These are phyloP conservation scores for Phytophthora kernoviae DNA, from an alignment of 352 stramenopile genomes.

Conservation along the genomic window DNA sequence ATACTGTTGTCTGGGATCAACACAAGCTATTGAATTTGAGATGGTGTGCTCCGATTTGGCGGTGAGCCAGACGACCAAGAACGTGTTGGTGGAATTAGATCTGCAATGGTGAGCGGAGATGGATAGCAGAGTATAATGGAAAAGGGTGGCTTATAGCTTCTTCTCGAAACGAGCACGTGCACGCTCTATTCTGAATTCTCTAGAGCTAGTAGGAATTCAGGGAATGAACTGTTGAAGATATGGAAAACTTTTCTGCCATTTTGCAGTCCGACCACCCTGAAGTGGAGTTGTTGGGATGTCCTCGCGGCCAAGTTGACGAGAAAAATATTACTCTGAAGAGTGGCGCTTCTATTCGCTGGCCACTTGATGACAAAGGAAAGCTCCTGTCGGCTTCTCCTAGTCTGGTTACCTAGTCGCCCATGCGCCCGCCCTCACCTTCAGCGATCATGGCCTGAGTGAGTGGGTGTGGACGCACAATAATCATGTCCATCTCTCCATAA, in stretches of 20 bases:
- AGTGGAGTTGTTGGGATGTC: conserved; percentile 15
- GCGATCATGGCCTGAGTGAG: conserved; percentile 10
- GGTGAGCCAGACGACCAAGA: background rate
- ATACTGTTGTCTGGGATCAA: background rate
- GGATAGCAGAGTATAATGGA: conserved; percentile 2
- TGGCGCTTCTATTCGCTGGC: conserved; percentile 13
- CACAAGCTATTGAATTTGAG: background rate
- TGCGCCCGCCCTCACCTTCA: conserved; percentile 10
- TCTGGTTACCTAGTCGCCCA: conserved; percentile 13
- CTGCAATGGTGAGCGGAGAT: background rate
- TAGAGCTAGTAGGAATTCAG: background rate
- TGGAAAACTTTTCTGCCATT: conserved; percentile 18
- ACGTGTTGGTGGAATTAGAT: background rate
- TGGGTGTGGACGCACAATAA: conserved; percentile 14
- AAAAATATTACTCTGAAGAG: conserved; percentile 17
- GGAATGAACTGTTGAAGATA: conserved; percentile 6
- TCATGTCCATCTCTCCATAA: too few relatives aligned
- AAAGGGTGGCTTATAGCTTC: conserved; percentile 16
- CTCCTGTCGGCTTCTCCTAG: conserved; percentile 1
- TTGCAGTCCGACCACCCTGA: conserved; percentile 16
- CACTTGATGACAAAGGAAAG: conserved; percentile 11
- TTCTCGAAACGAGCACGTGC: conserved; percentile 13
- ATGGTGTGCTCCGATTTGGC: conserved; percentile 1
- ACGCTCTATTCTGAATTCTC: background rate
- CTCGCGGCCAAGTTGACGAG: conserved; percentile 4